phyloP scores from a whole-genome alignment of 768 basidiomycete species.

The Tylopilus plumbeoviolaceoides region DNA sequence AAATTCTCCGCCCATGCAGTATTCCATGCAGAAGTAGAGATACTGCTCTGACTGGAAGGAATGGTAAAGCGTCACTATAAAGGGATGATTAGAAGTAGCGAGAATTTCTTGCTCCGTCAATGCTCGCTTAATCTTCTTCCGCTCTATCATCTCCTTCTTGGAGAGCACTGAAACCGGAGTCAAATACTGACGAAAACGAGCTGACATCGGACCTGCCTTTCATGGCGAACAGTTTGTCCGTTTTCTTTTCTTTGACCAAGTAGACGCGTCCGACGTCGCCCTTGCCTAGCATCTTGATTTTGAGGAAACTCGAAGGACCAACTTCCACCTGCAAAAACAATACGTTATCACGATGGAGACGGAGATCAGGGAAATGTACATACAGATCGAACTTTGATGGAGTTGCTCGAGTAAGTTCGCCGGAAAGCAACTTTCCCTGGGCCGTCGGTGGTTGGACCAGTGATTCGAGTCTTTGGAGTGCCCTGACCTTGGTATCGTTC shows the following conservation, averaged over 20 bases:
- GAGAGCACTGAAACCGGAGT: slow-evolving; percentile 71
- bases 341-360: background rate
- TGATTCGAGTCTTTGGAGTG: slow-evolving; percentile 41
- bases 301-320: slow-evolving; percentile 88
- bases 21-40: slow-evolving; percentile 99
- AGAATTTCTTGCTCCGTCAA: slow-evolving; percentile 98
- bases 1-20: slow-evolving; percentile 99
- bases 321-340: slow-evolving; percentile 73
- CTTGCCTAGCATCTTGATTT: slow-evolving; percentile 97
- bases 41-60: slow-evolving; percentile 98
- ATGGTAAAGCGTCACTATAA: slow-evolving; percentile 98
- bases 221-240: slow-evolving; percentile 95
- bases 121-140: slow-evolving; percentile 99
- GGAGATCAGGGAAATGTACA: slow-evolving; percentile 23
- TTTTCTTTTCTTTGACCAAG: slow-evolving; percentile 97
- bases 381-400: slow-evolving; percentile 90
- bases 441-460: slow-evolving; percentile 42
- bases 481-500: slow-evolving; percentile 28
- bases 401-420: slow-evolving; percentile 95
- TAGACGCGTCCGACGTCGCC: slow-evolving; percentile 99
- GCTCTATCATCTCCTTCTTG: slow-evolving; percentile 99
- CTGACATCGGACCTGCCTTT: slow-evolving; percentile 65
- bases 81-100: slow-evolving; percentile 97
- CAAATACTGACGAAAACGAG: slow-evolving; percentile 4
- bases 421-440: slow-evolving; percentile 75